phyloP scores from a whole-genome alignment of 306 rosid species.

The Trifolium dubium region DNA sequence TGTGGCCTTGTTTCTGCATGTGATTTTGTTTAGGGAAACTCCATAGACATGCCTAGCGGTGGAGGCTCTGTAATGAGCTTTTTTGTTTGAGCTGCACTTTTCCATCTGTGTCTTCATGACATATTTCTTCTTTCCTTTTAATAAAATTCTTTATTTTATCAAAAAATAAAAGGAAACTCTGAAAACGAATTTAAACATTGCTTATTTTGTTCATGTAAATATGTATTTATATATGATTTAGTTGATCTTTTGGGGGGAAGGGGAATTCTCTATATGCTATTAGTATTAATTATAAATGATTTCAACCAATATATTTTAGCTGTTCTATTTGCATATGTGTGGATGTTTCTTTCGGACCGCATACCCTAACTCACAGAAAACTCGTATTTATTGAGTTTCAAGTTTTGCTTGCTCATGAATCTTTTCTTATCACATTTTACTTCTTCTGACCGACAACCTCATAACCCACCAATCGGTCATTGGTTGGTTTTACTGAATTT shows the following conservation, averaged over 20 bases:
- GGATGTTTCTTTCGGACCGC: constrained; percentile 15
- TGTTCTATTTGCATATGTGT: constrained; percentile 28
- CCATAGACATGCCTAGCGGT: neutral
- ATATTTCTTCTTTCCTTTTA: constrained; percentile 26
- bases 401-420: constrained; percentile 30
- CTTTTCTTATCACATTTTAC: constrained; percentile 15
- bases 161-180: constrained; percentile 28
- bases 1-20: constrained; percentile 26
- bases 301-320: constrained; percentile 15
- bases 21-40: constrained; percentile 30
- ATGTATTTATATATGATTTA: constrained; percentile 2
- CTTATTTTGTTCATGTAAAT: neutral
- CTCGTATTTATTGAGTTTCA: constrained; percentile 13
- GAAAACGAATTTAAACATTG: constrained; percentile 23
- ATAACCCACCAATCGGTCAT: constrained; percentile 5
- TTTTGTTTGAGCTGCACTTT: constrained; percentile 31
- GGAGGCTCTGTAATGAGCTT: constrained; percentile 25
- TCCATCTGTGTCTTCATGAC: constrained; percentile 6
- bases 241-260: constrained; percentile 6
- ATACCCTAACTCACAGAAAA: constrained; percentile 23
- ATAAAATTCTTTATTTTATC: constrained; percentile 4
- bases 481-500: constrained; percentile 20
- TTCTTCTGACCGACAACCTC: neutral
- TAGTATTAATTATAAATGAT: constrained; percentile 22
- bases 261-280: neutral